Conservation (phyloP, 805 yeast genomes). For the Citeromyces nyonsensis region DNA sequence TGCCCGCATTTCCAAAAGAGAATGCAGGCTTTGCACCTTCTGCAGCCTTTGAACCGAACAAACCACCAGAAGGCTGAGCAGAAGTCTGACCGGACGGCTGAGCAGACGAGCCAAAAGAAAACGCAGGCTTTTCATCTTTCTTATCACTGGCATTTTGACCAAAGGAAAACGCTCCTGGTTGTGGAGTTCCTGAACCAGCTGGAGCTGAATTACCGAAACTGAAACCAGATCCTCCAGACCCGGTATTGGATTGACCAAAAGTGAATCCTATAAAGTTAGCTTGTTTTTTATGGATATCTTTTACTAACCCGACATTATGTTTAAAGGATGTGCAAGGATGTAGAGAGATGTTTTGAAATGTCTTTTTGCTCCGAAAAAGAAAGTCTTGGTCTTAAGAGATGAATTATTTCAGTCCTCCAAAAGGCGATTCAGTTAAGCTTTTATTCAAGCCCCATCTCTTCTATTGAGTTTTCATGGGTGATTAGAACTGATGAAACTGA, state of each 20-base stretch:
- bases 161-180: constrained; percentile 3
- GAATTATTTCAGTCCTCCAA: no score
- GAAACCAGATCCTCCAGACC: constrained; percentile 3
- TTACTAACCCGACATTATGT: constrained; percentile 6
- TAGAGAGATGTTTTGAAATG: constrained; percentile 1
- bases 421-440: no score
- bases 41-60: constrained; percentile 3
- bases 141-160: constrained; percentile 2
- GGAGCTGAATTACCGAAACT: constrained; percentile 2
- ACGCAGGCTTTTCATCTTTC: constrained; percentile 2
- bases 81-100: no score
- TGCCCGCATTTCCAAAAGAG: constrained; percentile 4
- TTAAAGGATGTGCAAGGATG: constrained; percentile 3
- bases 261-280: not conserved
- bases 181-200: no score
- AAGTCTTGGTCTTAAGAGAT: no score
- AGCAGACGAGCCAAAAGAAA: constrained; percentile 3
- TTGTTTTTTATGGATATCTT: constrained; percentile 1
- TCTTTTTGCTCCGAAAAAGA: no score
- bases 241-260: not conserved
- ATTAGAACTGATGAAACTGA: no score
- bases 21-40: constrained; percentile 4
- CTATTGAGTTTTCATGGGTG: no score
- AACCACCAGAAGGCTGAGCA: constrained; percentile 4
- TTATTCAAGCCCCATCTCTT: no score